A percentile compares a stretch with the other conserved stretches of the same genome.
phyloP scores from a whole-genome alignment of 352 stramenopile species.

The Elongisporangium undulatum region DNA sequence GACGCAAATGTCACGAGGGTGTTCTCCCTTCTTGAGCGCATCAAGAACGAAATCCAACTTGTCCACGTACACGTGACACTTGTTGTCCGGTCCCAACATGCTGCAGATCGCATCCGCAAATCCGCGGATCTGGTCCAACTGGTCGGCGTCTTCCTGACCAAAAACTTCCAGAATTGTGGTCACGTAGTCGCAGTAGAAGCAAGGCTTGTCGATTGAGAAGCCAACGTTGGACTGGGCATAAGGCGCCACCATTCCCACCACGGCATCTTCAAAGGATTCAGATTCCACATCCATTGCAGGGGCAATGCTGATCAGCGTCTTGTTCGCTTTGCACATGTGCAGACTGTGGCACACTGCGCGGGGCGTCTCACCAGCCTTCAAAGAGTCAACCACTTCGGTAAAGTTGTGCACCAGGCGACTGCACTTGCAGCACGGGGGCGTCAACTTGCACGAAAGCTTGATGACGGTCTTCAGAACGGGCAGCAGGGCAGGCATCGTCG shows the following conservation, averaged over 20 bases:
- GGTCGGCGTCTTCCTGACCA: conserved; percentile 32
- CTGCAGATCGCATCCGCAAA: conserved; percentile 53
- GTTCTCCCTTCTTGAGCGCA: conserved; percentile 31
- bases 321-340: conserved; percentile 25
- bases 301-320: not conserved
- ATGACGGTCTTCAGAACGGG: conserved; percentile 34
- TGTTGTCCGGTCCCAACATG: conserved; percentile 43
- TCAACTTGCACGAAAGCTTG: conserved; percentile 35
- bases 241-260: not conserved
- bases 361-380: conserved; percentile 42
- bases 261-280: not conserved
- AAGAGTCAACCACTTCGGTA: conserved; percentile 48
- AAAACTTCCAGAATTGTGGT: conserved; percentile 46
- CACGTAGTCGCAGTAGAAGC: conserved; percentile 55
- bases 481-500: conserved; percentile 30
- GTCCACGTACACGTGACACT: conserved; percentile 39
- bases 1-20: conserved; percentile 42
- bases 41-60: conserved; percentile 45
- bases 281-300: not conserved
- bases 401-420: conserved; percentile 43
- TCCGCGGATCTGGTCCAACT: conserved; percentile 40
- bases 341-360: conserved; percentile 35
- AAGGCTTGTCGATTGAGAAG: conserved; percentile 25
- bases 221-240: not conserved
- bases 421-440: conserved; percentile 38